These are phyloP conservation scores for Didymella segeticola DNA, from an alignment of 2,329 filamentous ascomycete species.

Conservation along the genomic window DNA sequence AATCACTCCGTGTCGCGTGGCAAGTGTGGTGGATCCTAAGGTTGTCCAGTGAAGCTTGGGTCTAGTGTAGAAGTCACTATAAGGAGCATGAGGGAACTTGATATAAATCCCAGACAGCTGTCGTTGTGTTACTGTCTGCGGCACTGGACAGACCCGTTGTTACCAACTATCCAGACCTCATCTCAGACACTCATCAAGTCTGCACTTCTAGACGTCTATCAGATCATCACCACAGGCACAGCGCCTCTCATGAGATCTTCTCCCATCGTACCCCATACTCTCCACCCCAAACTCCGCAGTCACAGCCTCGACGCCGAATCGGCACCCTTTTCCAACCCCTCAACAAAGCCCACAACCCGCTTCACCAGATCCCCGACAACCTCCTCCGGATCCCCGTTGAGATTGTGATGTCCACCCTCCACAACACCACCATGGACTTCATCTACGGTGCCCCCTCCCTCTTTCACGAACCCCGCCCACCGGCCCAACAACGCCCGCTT, in stretches of 20 bases:
- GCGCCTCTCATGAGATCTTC: background rate
- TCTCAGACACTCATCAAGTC: too few relatives aligned
- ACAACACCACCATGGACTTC: conserved; percentile 58
- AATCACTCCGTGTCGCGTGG: too few relatives aligned
- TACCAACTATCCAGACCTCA: background rate
- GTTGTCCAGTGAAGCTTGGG: too few relatives aligned
- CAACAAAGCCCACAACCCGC: conserved; percentile 60
- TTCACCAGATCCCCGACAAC: conserved; percentile 58
- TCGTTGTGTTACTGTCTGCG: too few relatives aligned
- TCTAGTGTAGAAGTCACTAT: too few relatives aligned
- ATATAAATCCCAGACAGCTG: too few relatives aligned
- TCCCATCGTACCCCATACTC: background rate
- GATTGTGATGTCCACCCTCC: conserved; percentile 58
- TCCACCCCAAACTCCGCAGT: background rate
- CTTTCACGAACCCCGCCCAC: conserved; percentile 60
- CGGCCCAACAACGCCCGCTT: conserved; percentile 63
- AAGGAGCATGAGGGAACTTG: too few relatives aligned
- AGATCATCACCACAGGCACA: background rate
- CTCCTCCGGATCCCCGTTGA: conserved; percentile 55
- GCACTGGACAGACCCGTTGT: too few relatives aligned
- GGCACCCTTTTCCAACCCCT: conserved; percentile 17
- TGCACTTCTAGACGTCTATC: too few relatives aligned
- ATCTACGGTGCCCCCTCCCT: conserved; percentile 57
- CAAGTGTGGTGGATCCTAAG: too few relatives aligned
- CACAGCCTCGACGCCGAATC: conserved; percentile 6